phyloP scores from a whole-genome alignment of 805 yeast species.

The Blastobotrys robertii region DNA sequence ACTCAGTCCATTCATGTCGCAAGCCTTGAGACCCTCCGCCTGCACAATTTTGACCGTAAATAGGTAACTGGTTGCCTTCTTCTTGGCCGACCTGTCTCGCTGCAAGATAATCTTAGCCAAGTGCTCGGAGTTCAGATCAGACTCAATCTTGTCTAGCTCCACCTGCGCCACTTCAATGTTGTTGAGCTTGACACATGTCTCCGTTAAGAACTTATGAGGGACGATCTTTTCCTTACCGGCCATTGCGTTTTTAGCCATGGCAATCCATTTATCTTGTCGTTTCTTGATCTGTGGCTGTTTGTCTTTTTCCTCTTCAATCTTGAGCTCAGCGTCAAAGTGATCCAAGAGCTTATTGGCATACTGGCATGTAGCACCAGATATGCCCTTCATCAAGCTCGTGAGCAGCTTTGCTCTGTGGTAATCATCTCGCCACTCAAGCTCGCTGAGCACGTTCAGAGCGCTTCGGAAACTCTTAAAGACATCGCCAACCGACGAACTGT shows the following conservation, averaged over 20 bases:
- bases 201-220: conserved; percentile 48
- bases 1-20: conserved; percentile 37
- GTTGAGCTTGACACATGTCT: conserved; percentile 69
- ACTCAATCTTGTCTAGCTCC: conserved; percentile 40
- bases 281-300: conserved; percentile 5
- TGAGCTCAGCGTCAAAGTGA: conserved; percentile 18
- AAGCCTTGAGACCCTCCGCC: conserved; percentile 51
- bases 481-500: conserved; percentile 58
- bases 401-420: conserved; percentile 53
- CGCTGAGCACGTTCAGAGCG: conserved; percentile 45
- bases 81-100: conserved; percentile 27
- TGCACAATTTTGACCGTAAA: conserved; percentile 53
- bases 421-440: conserved; percentile 56
- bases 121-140: conserved; percentile 46
- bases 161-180: conserved; percentile 42
- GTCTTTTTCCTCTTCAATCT: conserved; percentile 11
- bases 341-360: conserved; percentile 19
- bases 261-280: conserved; percentile 28
- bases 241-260: conserved; percentile 28
- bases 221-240: conserved; percentile 29
- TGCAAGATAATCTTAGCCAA: conserved; percentile 35
- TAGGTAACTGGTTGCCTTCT: conserved; percentile 33
- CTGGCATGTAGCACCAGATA: conserved; percentile 49
- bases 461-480: conserved; percentile 54
- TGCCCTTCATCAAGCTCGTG: conserved; percentile 50